phyloP scores from a whole-genome alignment of 495 filamentous ascomycete genomes.

The Penicillium robsamsonii region DNA sequence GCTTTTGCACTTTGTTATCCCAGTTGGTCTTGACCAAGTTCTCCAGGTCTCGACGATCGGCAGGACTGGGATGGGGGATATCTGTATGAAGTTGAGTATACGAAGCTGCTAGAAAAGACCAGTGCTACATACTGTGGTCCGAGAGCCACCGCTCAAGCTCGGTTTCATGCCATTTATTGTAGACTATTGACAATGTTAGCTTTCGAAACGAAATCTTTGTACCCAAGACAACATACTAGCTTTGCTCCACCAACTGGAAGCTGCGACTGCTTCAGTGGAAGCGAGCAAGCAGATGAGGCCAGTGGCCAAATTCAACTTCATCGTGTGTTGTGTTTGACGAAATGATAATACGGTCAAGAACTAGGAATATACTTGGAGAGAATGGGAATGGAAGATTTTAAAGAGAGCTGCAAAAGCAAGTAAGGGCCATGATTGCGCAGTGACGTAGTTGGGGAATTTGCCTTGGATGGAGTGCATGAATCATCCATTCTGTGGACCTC shows the following conservation, averaged over 20 bases:
- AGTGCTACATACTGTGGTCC: conserved; percentile 58
- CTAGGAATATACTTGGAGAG: not conserved
- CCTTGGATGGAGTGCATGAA: conserved; percentile 29
- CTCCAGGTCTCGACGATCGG: conserved; percentile 85
- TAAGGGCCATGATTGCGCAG: conserved; percentile 37
- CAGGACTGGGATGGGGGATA: conserved; percentile 77
- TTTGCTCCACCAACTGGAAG: conserved; percentile 77
- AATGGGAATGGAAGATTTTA: not conserved
- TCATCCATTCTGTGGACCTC: conserved; percentile 16
- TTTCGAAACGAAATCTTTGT: not conserved
- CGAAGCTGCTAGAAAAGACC: not conserved
- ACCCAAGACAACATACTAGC: conserved; percentile 58
- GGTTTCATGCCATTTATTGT: conserved; percentile 99
- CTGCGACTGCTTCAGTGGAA: conserved; percentile 61
- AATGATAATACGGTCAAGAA: not conserved
- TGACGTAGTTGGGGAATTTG: conserved; percentile 44
- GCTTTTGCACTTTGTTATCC: conserved; percentile 64
- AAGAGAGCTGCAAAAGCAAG: conserved; percentile 1
- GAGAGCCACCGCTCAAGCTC: conserved; percentile 97
- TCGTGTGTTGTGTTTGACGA: conserved; percentile 34
- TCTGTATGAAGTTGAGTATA: conserved; percentile 39
- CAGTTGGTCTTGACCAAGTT: conserved; percentile 86
- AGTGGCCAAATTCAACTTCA: conserved; percentile 71
- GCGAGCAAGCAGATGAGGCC: conserved; percentile 69
- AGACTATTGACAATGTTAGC: conserved; percentile 56